phyloP scores from a whole-genome alignment of 352 stramenopile species.

The Phytopythium delawarense region DNA sequence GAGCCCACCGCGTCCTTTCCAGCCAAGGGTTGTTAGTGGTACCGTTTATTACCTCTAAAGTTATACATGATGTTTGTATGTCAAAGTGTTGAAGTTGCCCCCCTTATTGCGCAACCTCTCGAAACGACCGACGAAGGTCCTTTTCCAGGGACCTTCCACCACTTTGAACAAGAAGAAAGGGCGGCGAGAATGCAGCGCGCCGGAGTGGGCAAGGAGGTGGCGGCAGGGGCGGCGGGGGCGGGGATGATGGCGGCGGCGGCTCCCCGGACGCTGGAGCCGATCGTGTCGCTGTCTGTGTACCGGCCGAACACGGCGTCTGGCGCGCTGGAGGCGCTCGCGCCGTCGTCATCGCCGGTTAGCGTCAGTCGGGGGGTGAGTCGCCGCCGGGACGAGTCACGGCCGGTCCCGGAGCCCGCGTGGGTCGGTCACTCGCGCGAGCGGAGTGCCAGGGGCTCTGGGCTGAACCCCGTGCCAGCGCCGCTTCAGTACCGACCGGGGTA shows the following conservation, averaged over 20 bases:
- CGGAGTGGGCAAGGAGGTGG: not conserved
- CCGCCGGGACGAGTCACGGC: not conserved
- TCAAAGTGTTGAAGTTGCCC: not conserved
- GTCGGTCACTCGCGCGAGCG: not conserved
- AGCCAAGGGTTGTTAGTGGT: not conserved
- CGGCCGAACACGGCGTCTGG: not conserved
- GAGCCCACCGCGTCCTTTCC: not conserved
- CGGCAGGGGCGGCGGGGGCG: not conserved
- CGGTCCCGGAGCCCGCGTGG: not conserved
- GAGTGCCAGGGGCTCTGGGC: not conserved
- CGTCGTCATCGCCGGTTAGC: not conserved
- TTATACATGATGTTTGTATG: not conserved
- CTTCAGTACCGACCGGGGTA: not conserved
- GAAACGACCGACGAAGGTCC: not conserved
- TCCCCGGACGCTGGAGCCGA: conserved; percentile 22
- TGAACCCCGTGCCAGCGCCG: not conserved
- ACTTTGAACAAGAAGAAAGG: not conserved
- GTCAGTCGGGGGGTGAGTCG: not conserved
- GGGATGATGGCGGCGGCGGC: not conserved
- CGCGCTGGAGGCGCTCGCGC: not conserved
- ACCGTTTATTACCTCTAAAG: not conserved
- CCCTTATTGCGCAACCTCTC: not conserved
- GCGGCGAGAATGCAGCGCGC: not conserved
- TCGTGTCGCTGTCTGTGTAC: conserved; percentile 6
- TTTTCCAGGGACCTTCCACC: not conserved